Percentiles rank a stretch among this genome's conserved stretches.
Evolutionary conservation across 2,329 filamentous ascomycete genomes (phyloP).

Genomic region (Penicillium sp.): DNA sequence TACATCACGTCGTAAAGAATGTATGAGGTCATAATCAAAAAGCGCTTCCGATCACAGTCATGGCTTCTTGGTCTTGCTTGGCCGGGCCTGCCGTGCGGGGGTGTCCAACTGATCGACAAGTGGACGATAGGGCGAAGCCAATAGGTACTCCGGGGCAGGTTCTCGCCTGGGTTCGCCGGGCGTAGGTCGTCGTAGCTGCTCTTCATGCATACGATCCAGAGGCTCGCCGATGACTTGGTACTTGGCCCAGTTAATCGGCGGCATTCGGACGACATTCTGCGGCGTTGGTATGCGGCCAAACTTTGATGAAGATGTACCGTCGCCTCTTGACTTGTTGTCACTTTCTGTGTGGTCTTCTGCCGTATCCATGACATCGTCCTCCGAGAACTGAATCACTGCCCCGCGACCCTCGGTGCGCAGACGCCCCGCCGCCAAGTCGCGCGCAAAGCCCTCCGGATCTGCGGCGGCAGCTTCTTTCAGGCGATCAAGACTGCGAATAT

Average conservation of each 20-base stretch:
- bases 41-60: constrained; percentile 17
- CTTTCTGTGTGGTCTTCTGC: constrained; percentile 34
- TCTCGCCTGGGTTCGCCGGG: constrained; percentile 44
- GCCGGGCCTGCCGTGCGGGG: constrained; percentile 33
- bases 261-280: constrained; percentile 82
- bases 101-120: constrained; percentile 55
- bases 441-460: constrained; percentile 71
- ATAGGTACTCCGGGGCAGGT: constrained; percentile 51
- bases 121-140: constrained; percentile 63
- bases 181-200: constrained; percentile 69
- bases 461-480: constrained; percentile 71
- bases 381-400: constrained; percentile 39
- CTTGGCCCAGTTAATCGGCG: constrained; percentile 91
- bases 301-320: constrained; percentile 10
- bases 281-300: constrained; percentile 72
- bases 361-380: constrained; percentile 41
- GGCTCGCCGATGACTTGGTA: constrained; percentile 87
- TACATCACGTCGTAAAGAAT: constrained; percentile 28
- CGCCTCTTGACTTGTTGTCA: constrained; percentile 19
- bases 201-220: constrained; percentile 79
- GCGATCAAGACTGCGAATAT: constrained; percentile 69
- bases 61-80: constrained; percentile 38
- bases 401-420: constrained; percentile 48
- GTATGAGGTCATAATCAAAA: constrained; percentile 15
- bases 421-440: constrained; percentile 66